These are phyloP conservation scores for Arthrobotrys sinensis DNA, from an alignment of 2,329 filamentous ascomycete species.

Conservation along the genomic window DNA sequence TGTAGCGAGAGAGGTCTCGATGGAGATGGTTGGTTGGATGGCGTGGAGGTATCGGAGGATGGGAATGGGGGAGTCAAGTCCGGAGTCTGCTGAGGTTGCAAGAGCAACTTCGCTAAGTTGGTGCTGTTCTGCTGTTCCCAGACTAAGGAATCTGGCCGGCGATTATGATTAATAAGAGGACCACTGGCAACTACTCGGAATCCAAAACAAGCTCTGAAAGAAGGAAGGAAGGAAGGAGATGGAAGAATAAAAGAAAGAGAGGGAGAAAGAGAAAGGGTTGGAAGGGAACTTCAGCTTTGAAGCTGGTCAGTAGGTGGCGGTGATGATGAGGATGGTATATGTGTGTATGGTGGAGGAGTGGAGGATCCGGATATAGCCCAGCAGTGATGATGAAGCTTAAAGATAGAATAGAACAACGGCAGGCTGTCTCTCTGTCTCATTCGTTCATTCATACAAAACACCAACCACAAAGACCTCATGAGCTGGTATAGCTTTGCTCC, in stretches of 20 bases:
- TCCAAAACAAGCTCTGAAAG: conserved; percentile 6
- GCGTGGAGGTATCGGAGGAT: conserved; percentile 14
- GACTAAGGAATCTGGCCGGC: neutral
- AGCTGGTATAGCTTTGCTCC: neutral
- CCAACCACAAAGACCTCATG: neutral
- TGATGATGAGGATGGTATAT: neutral
- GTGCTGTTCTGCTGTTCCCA: neutral
- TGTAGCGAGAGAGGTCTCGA: conserved; percentile 14
- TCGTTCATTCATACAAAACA: neutral
- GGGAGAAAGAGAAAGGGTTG: conserved; percentile 3
- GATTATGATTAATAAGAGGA: conserved; percentile 22
- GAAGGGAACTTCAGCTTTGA: conserved; percentile 16
- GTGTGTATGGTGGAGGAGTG: conserved; percentile 1
- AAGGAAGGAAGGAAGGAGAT: conserved; percentile 4
- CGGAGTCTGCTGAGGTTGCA: conserved; percentile 22
- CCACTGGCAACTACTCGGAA: conserved; percentile 7
- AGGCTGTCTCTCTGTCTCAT: no score
- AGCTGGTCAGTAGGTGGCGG: neutral
- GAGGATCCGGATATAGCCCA: neutral
- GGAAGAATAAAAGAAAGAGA: neutral
- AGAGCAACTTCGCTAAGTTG: conserved; percentile 29
- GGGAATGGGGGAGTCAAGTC: conserved; percentile 31
- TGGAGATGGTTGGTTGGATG: conserved; percentile 1
- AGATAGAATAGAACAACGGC: no score
- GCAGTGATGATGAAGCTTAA: conserved; percentile 1